A percentile compares a stretch with the other conserved stretches of the same genome.
These are phyloP conservation scores for Talaromyces amestolkiae DNA, from an alignment of 2,329 filamentous ascomycete genomes.

Conservation along the genomic window DNA sequence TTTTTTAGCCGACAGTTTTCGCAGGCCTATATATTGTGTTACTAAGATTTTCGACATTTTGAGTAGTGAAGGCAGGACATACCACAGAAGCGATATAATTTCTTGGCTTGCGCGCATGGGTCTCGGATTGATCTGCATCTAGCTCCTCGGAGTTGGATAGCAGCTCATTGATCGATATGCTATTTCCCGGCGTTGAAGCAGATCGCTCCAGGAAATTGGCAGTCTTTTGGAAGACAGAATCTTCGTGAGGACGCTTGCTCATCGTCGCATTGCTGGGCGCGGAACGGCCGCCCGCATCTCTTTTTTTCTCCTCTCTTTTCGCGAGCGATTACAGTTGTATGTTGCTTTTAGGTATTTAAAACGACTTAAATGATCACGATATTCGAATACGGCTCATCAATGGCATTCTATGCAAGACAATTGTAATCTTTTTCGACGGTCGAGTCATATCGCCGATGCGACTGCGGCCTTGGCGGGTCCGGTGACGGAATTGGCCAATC, in stretches of 20 bases:
- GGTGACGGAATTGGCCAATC: constrained; percentile 8
- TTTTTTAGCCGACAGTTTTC: constrained; percentile 55
- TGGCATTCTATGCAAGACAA: neutral
- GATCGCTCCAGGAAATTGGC: constrained; percentile 4
- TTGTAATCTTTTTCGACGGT: constrained; percentile 1
- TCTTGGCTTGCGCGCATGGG: constrained; percentile 33
- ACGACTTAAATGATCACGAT: neutral
- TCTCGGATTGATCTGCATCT: constrained; percentile 16
- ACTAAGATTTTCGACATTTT: neutral
- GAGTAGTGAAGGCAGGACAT: neutral
- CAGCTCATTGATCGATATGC: constrained; percentile 31
- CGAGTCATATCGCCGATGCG: neutral
- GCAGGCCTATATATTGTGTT: constrained; percentile 43
- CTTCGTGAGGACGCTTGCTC: constrained; percentile 20
- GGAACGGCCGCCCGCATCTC: constrained; percentile 11
- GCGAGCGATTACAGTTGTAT: neutral
- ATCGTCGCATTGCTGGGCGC: constrained; percentile 18
- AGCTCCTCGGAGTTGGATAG: constrained; percentile 36
- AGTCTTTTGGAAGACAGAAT: constrained; percentile 18
- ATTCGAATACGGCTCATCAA: neutral
- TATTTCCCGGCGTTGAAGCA: constrained; percentile 1
- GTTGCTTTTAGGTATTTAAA: neutral
- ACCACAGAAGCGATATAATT: constrained; percentile 41
- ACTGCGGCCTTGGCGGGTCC: constrained; percentile 2
- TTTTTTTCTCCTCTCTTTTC: neutral